Percentiles rank a stretch among this genome's conserved stretches.
Evolutionary conservation across 257 asterid species (phyloP).

Genomic region (Salvia hispanica): DNA sequence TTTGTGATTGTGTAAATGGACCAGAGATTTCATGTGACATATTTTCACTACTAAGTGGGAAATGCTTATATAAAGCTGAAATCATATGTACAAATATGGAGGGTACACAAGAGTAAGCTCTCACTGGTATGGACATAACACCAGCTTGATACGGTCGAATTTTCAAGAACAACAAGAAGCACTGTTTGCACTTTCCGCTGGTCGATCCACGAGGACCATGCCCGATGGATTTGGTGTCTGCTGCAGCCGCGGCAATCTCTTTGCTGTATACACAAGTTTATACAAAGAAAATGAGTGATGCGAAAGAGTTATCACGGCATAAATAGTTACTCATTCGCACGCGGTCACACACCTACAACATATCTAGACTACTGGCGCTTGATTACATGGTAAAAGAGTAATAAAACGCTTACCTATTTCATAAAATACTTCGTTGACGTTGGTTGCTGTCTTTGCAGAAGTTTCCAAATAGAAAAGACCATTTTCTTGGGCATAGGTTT

Average conservation of each 20-base stretch:
- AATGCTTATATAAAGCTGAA: slow-evolving; percentile 18
- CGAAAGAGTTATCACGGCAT: background rate
- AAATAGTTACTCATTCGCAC: no score
- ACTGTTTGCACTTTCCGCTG: slow-evolving; percentile 46
- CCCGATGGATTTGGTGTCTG: slow-evolving; percentile 77
- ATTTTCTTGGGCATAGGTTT: slow-evolving; percentile 63
- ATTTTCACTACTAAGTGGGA: slow-evolving; percentile 25
- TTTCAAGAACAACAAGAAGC: slow-evolving; percentile 67
- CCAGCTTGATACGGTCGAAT: slow-evolving; percentile 18
- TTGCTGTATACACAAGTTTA: slow-evolving; percentile 49
- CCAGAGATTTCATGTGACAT: background rate
- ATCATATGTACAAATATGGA: slow-evolving; percentile 38
- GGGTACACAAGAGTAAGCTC: slow-evolving; percentile 16
- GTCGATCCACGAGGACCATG: slow-evolving; percentile 81
- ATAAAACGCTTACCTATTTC: slow-evolving; percentile 53
- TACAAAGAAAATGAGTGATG: background rate
- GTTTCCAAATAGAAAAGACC: slow-evolving; percentile 77
- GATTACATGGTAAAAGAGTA: background rate
- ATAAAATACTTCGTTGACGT: slow-evolving; percentile 57
- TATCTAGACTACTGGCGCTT: background rate
- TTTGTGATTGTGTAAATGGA: no score
- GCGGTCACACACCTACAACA: background rate
- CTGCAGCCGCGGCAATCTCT: slow-evolving; percentile 80
- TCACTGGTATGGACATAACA: slow-evolving; percentile 33
- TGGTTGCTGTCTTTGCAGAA: slow-evolving; percentile 70